Evolutionary conservation across 352 stramenopile species (phyloP), one percentile per base, ranked within the genome.

Genomic region (Elongisporangium undulatum): DNA sequence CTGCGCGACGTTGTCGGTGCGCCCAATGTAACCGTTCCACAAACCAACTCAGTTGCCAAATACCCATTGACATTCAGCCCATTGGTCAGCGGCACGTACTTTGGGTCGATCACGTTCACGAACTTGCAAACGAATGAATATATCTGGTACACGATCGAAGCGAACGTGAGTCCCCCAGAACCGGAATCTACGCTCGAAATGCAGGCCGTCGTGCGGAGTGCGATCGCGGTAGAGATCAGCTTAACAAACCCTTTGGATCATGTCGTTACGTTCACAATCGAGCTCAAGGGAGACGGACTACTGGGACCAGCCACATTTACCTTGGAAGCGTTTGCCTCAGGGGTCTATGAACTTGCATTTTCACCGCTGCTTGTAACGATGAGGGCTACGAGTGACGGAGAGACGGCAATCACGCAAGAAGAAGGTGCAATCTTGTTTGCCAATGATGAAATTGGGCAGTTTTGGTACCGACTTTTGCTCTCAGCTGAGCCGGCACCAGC

Each of bases 81-180:
- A 9, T 61, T 92, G 15, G 75, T 97, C 22, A 96, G 91, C 12
- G 94, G 95, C 10, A 88, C 75, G 48, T 98, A 97, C 63, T 97
- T 94, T 69, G 95, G 95, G 7, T 94, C 85, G 8, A 79, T 98
- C 52, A 97, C 90, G 13, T 98, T 98, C 60, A 97, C 81, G 12
- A 93, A 96, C 56, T 64, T 77, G 26, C 55, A 60, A 8, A 92
- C 79, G 20, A 82, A 74, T n/a, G 79, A 92, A 57, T 96, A 89
- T 59, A 64, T 92, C 9, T 98, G 95, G 95, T 98, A 97, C 69
- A 98, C 95, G 13, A 81, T 98, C 4, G 87, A 97, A 61, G 89
- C 96, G 12, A 79, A 81, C 2, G 89, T 94, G 4, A 75, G 69
- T 50, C 79, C 83, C 5, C 87, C 87, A 0, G 72, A 85, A 15